These are phyloP conservation scores for Cercospora canescens DNA, from an alignment of 2,329 filamentous ascomycete species.

Conservation along the genomic window DNA sequence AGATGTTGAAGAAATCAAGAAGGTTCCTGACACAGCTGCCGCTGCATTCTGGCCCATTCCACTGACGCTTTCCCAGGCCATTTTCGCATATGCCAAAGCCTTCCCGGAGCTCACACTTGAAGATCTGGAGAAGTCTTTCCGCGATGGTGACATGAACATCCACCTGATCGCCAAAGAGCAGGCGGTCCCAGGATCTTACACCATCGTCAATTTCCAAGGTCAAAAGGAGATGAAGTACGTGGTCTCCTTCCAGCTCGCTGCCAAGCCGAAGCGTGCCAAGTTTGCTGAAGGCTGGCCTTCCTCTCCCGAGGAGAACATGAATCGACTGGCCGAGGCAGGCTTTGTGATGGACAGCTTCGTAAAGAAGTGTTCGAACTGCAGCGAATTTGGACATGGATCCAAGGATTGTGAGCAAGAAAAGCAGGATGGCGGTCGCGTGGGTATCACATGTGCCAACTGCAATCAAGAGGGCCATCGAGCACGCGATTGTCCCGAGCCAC, in stretches of 20 bases:
- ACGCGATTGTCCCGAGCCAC: constrained; percentile 61
- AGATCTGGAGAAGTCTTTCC: constrained; percentile 63
- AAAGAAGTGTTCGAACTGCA: constrained; percentile 54
- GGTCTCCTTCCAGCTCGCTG: constrained; percentile 50
- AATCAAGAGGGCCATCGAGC: constrained; percentile 53
- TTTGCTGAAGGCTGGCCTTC: constrained; percentile 52
- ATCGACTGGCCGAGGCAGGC: constrained; percentile 54
- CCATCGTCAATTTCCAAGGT: constrained; percentile 72
- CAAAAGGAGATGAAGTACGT: constrained; percentile 55
- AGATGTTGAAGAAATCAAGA: constrained; percentile 65
- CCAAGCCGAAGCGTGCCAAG: constrained; percentile 48
- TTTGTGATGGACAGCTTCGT: constrained; percentile 52
- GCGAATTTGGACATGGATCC: constrained; percentile 44
- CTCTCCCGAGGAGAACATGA: constrained; percentile 51
- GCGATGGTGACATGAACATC: constrained; percentile 54
- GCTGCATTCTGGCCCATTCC: neutral
- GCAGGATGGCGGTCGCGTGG: constrained; percentile 38
- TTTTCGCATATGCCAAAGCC: constrained; percentile 61
- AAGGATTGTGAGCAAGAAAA: constrained; percentile 52
- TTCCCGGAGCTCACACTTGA: constrained; percentile 58
- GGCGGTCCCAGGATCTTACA: constrained; percentile 56
- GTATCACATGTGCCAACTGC: constrained; percentile 55
- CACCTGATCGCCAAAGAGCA: constrained; percentile 65
- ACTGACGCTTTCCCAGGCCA: constrained; percentile 28
- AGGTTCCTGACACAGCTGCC: constrained; percentile 39